Evolutionary conservation across 2,329 filamentous ascomycete genomes (phyloP), one percentile per base, ranked within the genome.

Genomic region (Nigrospora oryzae): DNA sequence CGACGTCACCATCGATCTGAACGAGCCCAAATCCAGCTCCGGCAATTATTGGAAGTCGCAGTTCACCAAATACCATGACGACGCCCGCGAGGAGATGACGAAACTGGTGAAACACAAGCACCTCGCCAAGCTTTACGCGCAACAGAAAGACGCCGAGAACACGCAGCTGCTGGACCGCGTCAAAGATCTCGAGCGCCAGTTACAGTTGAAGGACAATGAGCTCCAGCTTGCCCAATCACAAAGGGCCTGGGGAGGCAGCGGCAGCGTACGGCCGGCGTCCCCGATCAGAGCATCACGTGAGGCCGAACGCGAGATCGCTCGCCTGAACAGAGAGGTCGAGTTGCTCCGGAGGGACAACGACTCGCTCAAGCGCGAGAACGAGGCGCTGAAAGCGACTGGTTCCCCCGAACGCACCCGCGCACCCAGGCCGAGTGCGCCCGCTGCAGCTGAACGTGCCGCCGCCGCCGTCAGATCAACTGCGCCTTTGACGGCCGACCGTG

Each of bases 31-130:
- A 50, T 88, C 85, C 2, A 77, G 84, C 47, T 89, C 85, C 4
- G 86, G 85, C 7, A 81, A 77, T 54, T 89, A 86, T 63, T 91
- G 86, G 86, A 90, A 90, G 63, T 74, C 78, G 19, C 79, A 89
- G 57, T 90, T 86, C 55, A 76, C 87, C 52, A 76, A 73, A 44
- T 91, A 90, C 56, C 81, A 86, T 40, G 72, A 79, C 38, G 83
- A 85, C 50, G 86, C 85, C 50, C 80, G 79, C 60, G 74, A 72
- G 37, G 84, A 90, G 62, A 83, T 89, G 71, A 81, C 82, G 66
- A 87, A 84, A 66, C 71, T 91, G 57, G 75, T 90, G 58, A 80
- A 79, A 58, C 90, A 89, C 70, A 88, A 89, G 68, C 79, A 86
- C 58, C 71, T 88, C 49, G 84, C 86, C 46, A 90, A 87, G 64